Evolutionary conservation across 1,284 basidiomycete genomes (phyloP), one percentile per base, ranked within the genome.

Genomic region (Exsudoporus floridanus): DNA sequence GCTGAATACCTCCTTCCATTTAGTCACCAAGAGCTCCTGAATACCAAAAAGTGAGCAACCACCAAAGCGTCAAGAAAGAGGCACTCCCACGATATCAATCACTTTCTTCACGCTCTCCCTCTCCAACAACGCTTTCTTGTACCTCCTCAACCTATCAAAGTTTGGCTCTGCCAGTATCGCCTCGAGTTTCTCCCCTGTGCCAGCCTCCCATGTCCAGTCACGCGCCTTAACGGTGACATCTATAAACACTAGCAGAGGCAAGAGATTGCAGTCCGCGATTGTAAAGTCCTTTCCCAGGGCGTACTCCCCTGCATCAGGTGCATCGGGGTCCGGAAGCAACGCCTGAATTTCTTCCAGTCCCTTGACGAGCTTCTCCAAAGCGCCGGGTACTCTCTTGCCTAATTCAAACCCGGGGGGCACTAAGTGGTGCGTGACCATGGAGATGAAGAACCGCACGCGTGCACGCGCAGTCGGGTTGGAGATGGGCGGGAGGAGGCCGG

Each of bases 401-500:
- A 52, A 2, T 8, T 43, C 36, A 0, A 42, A 3, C 12, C 33
- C 0, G 1, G 33, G 25, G 0, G 13, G 14, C 2, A 46, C 46
- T 8, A 63, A 7, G 1, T 72, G 65, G 30, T 53, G 67, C 7
- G 73, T 70, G 36, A 79, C 70, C 5, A 69, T 65, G 49, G 85
- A 80, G 55, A 82, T 77, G 70, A 86, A 83, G 68, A 84, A 78
- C n/a, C 84, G 81, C 4, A 73, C 78, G 49, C 76, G 74, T 1
- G 84, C 84, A 18, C 81, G 79, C 9, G 66, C 61, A 25, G 83
- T 73, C 0, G 83, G 81, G 61, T 84, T 77, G 8, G 72, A 66
- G 2, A 10, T 13, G 1, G 48, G 44, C 0, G 84, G 82, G 13
- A 84, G 74, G 19, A 85, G 71, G 7, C 53, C 50, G 0, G 74